Conservation (phyloP, 331 rosid genomes). For the Acacia concinna region DNA sequence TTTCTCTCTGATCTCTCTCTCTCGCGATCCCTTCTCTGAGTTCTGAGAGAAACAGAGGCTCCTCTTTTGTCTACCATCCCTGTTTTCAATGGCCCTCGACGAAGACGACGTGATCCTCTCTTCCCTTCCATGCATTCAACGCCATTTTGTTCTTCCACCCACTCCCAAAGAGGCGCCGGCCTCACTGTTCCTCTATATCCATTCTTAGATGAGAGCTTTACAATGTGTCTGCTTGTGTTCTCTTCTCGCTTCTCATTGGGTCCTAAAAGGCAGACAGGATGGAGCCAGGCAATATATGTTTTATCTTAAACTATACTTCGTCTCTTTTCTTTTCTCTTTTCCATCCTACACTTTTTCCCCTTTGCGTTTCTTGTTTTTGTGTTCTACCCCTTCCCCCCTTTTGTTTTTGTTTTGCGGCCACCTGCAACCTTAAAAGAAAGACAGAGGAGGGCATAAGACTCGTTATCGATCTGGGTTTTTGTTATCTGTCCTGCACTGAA, state of each 20-base stretch:
- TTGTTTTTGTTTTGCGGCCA: constrained; percentile 24
- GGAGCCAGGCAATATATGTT: constrained; percentile 88
- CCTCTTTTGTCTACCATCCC: neutral
- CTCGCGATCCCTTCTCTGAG: neutral
- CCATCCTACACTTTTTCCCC: neutral
- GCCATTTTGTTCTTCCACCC: constrained; percentile 47
- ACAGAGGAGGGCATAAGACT: constrained; percentile 42
- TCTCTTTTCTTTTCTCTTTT: constrained; percentile 8
- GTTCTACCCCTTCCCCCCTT: neutral
- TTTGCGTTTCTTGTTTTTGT: constrained; percentile 6
- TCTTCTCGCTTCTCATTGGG: constrained; percentile 46
- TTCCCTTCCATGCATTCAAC: constrained; percentile 37
- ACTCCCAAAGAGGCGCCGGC: constrained; percentile 46
- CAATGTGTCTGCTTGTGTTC: constrained; percentile 58
- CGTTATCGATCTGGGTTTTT: constrained; percentile 52
- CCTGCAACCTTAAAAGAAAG: constrained; percentile 36
- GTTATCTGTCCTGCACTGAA: constrained; percentile 26
- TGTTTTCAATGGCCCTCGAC: constrained; percentile 45
- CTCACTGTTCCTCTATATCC: constrained; percentile 50
- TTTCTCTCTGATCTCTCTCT: neutral
- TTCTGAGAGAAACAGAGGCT: neutral
- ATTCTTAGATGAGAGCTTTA: constrained; percentile 44
- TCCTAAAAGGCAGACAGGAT: constrained; percentile 90
- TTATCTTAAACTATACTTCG: constrained; percentile 26
- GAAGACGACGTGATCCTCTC: constrained; percentile 30